Conservation (phyloP, 169 alveolate genomes). For the Plasmodium knowlesi region DNA sequence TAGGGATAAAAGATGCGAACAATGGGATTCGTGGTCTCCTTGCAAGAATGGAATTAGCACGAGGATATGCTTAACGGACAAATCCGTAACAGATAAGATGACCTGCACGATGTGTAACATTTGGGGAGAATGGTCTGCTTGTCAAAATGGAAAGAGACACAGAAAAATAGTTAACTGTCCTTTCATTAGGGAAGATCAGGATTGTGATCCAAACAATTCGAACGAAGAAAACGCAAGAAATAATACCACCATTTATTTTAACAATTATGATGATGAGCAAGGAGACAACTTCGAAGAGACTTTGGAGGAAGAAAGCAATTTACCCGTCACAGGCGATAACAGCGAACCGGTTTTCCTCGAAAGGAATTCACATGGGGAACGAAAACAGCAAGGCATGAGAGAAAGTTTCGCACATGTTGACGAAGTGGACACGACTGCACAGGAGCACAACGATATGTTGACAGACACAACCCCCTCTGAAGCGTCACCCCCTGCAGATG, state of each 20-base stretch:
- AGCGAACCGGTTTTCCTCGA: not conserved
- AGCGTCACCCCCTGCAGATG: not conserved
- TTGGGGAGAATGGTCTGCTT: conserved; percentile 52
- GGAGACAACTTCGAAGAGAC: not conserved
- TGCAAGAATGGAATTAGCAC: conserved; percentile 12
- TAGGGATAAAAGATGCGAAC: not conserved
- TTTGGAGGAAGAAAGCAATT: not conserved
- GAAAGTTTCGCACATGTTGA: not conserved
- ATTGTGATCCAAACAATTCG: conserved; percentile 12
- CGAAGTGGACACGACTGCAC: not conserved
- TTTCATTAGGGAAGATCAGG: conserved; percentile 28
- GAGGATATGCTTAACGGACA: conserved; percentile 13
- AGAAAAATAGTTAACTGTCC: conserved; percentile 26
- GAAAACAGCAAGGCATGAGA: not conserved
- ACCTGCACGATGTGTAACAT: conserved; percentile 7
- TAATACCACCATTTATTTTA: not conserved
- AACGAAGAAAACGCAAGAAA: not conserved
- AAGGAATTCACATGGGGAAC: not conserved
- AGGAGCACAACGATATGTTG: not conserved
- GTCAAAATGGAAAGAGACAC: conserved; percentile 31
- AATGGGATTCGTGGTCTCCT: conserved; percentile 41
- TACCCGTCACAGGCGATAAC: not conserved
- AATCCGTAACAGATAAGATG: not conserved
- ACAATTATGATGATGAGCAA: not conserved
- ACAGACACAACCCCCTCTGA: not conserved